Evolutionary conservation across 768 basidiomycete species (phyloP).

Genomic region (Rhodosporidiobolus sp.): DNA sequence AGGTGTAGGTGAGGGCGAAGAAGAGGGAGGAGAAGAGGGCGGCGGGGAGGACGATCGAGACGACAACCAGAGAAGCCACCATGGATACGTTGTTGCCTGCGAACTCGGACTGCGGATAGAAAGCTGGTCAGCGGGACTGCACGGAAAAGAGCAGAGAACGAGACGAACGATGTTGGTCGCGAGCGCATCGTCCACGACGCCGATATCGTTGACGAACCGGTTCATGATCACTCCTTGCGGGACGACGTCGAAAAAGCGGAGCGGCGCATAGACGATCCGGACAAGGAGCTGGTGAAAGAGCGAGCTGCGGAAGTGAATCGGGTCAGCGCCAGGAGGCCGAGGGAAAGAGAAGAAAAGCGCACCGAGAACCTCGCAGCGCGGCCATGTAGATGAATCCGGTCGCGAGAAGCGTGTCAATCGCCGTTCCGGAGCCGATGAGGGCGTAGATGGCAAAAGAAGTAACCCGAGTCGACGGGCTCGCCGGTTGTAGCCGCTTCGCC

Average conservation of each 20-base stretch:
- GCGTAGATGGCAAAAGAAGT: slow-evolving; percentile 8
- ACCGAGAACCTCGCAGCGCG: slow-evolving; percentile 15
- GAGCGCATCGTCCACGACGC: slow-evolving; percentile 25
- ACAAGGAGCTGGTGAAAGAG: slow-evolving; percentile 60
- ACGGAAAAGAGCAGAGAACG: background rate
- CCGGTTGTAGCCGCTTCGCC: background rate
- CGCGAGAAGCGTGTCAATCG: background rate
- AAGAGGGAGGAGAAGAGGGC: slow-evolving; percentile 65
- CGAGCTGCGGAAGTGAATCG: background rate
- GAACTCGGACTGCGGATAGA: slow-evolving; percentile 11
- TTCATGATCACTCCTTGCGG: slow-evolving; percentile 75
- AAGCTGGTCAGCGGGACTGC: background rate
- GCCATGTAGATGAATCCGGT: slow-evolving; percentile 5
- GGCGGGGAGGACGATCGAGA: slow-evolving; percentile 61
- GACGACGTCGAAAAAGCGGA: slow-evolving; percentile 69
- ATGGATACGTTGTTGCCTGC: slow-evolving; percentile 42
- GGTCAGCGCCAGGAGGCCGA: background rate
- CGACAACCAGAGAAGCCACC: slow-evolving; percentile 61
- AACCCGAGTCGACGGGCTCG: background rate
- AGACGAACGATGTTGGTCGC: slow-evolving; percentile 10
- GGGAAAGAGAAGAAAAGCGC: too few relatives aligned
- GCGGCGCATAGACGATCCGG: slow-evolving; percentile 61
- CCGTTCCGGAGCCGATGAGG: background rate
- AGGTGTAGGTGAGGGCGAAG: slow-evolving; percentile 67
- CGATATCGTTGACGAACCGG: slow-evolving; percentile 65